phyloP scores from a whole-genome alignment of 805 yeast genomes.

The Candida glaebosa region DNA sequence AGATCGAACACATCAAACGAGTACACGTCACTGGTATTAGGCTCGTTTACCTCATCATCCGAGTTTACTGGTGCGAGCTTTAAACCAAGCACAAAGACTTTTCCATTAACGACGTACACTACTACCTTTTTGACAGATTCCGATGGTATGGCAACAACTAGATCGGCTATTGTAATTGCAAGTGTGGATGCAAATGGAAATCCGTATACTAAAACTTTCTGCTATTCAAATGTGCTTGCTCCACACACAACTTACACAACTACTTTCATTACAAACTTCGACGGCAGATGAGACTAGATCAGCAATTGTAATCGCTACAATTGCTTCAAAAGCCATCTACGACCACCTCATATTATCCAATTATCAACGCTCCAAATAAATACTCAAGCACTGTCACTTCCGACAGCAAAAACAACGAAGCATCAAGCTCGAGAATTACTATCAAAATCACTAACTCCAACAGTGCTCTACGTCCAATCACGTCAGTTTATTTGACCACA shows the following conservation, averaged over 20 bases:
- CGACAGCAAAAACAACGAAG: too few relatives aligned
- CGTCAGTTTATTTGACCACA: too few relatives aligned
- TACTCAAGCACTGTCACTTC: too few relatives aligned
- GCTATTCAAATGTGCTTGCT: slow-evolving; percentile 1
- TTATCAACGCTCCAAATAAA: neutral
- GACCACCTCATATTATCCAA: neutral
- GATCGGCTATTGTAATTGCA: neutral
- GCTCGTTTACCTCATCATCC: too few relatives aligned
- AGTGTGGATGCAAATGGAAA: neutral
- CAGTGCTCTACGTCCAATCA: too few relatives aligned
- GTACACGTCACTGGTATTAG: too few relatives aligned
- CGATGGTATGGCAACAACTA: slow-evolving; percentile 7
- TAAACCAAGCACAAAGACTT: too few relatives aligned
- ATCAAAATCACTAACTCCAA: too few relatives aligned
- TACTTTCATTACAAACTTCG: neutral
- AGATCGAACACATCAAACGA: too few relatives aligned
- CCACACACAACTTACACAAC: neutral
- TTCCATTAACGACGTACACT: neutral
- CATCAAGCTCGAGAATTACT: too few relatives aligned
- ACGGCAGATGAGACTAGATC: neutral
- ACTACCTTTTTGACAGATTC: slow-evolving; percentile 8
- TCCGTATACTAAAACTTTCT: neutral
- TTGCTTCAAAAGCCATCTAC: neutral
- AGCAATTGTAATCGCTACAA: neutral
- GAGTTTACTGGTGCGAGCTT: too few relatives aligned